Evolutionary conservation across 805 yeast genomes (phyloP).

Genomic region (Candida loeiensis): DNA sequence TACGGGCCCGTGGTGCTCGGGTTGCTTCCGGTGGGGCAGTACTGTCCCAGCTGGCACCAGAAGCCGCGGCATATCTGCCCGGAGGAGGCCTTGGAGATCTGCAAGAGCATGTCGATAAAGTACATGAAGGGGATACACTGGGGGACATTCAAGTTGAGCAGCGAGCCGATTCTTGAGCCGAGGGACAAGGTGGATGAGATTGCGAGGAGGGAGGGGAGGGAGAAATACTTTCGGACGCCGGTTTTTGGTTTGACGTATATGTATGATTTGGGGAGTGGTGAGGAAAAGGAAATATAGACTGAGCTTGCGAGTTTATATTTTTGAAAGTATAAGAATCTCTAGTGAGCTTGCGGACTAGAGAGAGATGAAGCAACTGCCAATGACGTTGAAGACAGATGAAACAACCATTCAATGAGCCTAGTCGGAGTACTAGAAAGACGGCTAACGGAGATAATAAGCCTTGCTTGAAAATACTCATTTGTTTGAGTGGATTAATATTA

Average conservation of each 20-base stretch:
- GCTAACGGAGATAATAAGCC: too few species aligned
- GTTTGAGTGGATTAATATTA: too few species aligned
- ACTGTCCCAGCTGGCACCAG: conserved; percentile 93
- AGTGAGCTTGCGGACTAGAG: too few species aligned
- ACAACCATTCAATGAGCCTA: too few species aligned
- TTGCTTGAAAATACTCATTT: too few species aligned
- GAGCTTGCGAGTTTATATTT: too few species aligned
- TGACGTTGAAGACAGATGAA: too few species aligned
- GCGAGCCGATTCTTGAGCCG: conserved; percentile 86
- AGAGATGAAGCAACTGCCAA: too few species aligned
- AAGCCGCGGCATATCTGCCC: conserved; percentile 86
- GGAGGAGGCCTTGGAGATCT: conserved; percentile 65
- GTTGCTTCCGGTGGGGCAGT: conserved; percentile 90
- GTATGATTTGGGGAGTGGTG: conserved; percentile 32
- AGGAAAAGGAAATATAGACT: not conserved
- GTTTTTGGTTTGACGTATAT: conserved; percentile 71
- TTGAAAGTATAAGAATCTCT: too few species aligned
- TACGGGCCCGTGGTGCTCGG: conserved; percentile 61
- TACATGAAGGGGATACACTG: conserved; percentile 87
- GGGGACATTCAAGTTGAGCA: conserved; percentile 91
- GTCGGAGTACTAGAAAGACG: too few species aligned
- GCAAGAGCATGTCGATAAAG: conserved; percentile 56
- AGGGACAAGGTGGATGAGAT: conserved; percentile 52
- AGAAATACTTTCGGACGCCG: conserved; percentile 54
- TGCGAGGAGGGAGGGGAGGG: conserved; percentile 39